Evolutionary conservation across 306 rosid genomes (phyloP).

Genomic region (Prunus persica): DNA sequence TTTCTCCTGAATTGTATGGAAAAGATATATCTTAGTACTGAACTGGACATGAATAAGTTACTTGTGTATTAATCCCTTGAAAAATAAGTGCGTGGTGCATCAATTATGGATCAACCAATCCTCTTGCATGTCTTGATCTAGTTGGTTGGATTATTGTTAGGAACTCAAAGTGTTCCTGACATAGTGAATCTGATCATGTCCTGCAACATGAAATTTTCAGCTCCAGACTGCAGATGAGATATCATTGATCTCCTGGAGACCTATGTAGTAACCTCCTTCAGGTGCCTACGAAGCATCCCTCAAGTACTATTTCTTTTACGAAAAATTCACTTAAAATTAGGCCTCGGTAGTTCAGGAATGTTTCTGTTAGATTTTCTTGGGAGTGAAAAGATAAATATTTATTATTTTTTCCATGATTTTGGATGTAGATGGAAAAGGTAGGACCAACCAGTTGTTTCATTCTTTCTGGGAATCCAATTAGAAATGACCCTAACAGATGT

Average conservation of each 20-base stretch:
- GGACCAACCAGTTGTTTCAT: constrained; percentile 9
- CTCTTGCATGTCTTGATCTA: not conserved
- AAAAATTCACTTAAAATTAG: constrained; percentile 6
- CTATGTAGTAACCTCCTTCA: constrained; percentile 15
- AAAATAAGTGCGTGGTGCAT: not conserved
- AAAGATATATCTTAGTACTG: not conserved
- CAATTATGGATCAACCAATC: constrained; percentile 9
- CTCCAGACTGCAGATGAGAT: constrained; percentile 24
- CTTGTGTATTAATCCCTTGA: not conserved
- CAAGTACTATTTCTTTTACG: not conserved
- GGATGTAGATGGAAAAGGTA: constrained; percentile 2
- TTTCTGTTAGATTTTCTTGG: constrained; percentile 8
- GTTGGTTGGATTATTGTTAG: constrained; percentile 17
- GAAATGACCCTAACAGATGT: constrained; percentile 1
- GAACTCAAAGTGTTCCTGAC: constrained; percentile 21
- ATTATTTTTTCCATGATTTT: constrained; percentile 1
- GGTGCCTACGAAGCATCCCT: constrained; percentile 21
- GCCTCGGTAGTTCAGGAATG: constrained; percentile 5
- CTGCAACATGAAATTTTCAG: constrained; percentile 16
- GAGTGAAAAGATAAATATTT: constrained; percentile 14
- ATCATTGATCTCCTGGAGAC: constrained; percentile 23
- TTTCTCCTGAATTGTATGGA: not conserved
- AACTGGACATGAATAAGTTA: not conserved
- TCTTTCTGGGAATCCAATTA: not conserved
- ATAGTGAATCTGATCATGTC: constrained; percentile 15